These are phyloP conservation scores for Diophrys appendiculata DNA, from an alignment of 73 alveolate genomes.

Conservation along the genomic window DNA sequence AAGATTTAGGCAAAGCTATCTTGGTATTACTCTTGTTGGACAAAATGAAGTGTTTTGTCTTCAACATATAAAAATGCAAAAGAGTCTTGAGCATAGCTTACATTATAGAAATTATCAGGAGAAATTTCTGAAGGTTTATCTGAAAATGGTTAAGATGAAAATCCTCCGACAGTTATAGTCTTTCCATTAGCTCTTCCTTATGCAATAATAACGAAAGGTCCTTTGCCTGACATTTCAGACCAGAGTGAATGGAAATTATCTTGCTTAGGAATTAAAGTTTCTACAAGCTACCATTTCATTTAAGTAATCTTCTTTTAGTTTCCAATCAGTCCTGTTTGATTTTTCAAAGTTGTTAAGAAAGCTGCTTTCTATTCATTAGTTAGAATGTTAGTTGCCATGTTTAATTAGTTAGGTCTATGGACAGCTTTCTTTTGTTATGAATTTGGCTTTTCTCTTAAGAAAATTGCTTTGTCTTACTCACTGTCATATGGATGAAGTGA, in stretches of 20 bases:
- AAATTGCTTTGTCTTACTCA: background rate
- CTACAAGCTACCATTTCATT: background rate
- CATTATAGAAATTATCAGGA: slow-evolving; percentile 26
- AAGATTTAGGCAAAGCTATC: slow-evolving; percentile 6
- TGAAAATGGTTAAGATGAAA: slow-evolving; percentile 18
- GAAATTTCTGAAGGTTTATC: slow-evolving; percentile 17
- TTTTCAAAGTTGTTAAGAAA: background rate
- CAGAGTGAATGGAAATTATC: background rate
- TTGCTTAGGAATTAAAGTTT: background rate
- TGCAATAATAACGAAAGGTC: background rate
- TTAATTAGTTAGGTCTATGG: background rate
- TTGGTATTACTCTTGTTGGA: background rate
- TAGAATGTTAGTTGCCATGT: background rate
- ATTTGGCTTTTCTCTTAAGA: background rate
- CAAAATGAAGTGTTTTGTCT: slow-evolving; percentile 14
- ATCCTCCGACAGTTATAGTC: background rate
- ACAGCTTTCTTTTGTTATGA: background rate
- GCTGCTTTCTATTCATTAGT: background rate
- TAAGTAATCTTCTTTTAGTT: background rate
- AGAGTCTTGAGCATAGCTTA: slow-evolving; percentile 29
- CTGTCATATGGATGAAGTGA: slow-evolving; percentile 51
- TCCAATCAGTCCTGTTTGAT: background rate
- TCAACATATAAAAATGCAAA: slow-evolving; percentile 36
- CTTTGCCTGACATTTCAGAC: background rate
- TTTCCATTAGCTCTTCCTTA: background rate